Base-by-base conservation (phyloP, 176 grass and related monocot genomes). In the Bonia amplexicaulis region DNA sequence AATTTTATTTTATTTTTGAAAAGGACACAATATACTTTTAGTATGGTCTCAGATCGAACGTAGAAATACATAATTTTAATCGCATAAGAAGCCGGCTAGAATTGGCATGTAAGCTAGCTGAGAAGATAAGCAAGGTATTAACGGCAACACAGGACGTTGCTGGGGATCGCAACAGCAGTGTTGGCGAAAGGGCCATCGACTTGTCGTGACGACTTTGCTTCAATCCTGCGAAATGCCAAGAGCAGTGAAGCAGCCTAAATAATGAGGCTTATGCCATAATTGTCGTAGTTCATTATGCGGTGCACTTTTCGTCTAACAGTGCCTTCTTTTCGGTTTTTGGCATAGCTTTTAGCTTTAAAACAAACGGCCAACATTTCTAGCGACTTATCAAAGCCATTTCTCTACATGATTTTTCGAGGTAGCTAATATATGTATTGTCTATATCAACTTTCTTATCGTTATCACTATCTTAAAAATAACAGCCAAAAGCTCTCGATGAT, bases 151-250 rank as follows among this genome's bases (percentile, higher is more conserved):
- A 59, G 40, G 61, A 46, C 62, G 35, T 33, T 57, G 62, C 73
- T 46, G 73, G 63, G 57, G 59, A 77, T 68, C 22, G 19, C 48
- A 45, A 46, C 49, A 23, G 59, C 23, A 27, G 57, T 57, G 80
- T 72, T 84, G 80, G 80, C 66, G 25, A 37, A 75, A 81, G 77
- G 64, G 77, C 53, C 62, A 76, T 89, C 71, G 71, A 47, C 78
- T 13, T 88, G 71, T 89, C 78, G 77, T 37, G 51, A 45, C 19
- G 60, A 81, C 78, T 80, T 89, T 85, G 88, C 88, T 85, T 89
- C 83, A 70, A 71, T 89, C 54, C 64, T 64, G 83, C 71, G 88
- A 71, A 89, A 88, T 35, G 66, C 54, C 74, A 85, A 47, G 47
- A 53, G 53, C 29, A 25, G 14, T 63, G 61, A 16, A 39, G 16